Evolutionary conservation across 164 flowering plant species (phyloP).

Genomic region (Pachysandra terminalis): DNA sequence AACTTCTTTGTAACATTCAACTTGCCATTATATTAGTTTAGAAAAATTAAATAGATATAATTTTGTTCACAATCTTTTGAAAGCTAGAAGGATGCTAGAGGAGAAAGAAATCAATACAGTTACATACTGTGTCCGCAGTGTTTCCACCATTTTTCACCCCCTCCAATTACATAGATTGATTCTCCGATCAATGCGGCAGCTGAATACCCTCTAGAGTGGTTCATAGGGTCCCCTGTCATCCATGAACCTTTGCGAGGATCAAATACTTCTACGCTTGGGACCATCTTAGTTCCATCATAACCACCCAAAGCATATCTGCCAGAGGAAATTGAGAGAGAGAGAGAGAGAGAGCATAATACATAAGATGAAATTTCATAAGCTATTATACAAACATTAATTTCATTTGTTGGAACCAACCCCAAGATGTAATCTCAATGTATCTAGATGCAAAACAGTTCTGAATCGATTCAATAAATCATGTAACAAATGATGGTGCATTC

Average conservation of each 20-base stretch:
- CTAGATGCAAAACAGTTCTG: too few relatives aligned
- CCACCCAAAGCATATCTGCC: slow-evolving; percentile 87
- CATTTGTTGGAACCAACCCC: too few relatives aligned
- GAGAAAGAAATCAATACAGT: neutral
- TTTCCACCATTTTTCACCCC: slow-evolving; percentile 26
- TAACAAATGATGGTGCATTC: too few relatives aligned
- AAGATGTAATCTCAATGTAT: too few relatives aligned
- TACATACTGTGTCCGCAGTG: slow-evolving; percentile 43
- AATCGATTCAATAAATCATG: too few relatives aligned
- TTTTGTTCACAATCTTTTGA: neutral
- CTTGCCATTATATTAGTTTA: slow-evolving; percentile 33
- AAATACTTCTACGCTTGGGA: slow-evolving; percentile 59
- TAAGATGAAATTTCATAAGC: too few relatives aligned
- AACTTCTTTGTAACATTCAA: slow-evolving; percentile 62
- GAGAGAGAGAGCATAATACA: too few relatives aligned
- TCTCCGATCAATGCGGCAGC: slow-evolving; percentile 48
- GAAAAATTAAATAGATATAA: neutral
- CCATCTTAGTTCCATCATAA: slow-evolving; percentile 64
- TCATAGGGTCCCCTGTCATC: slow-evolving; percentile 63
- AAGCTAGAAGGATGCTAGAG: neutral
- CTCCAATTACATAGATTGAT: slow-evolving; percentile 63
- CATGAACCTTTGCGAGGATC: slow-evolving; percentile 75
- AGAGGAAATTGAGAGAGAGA: too few relatives aligned
- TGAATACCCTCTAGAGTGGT: slow-evolving; percentile 57
- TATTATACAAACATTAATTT: too few relatives aligned